Evolutionary conservation across 1,284 basidiomycete genomes (phyloP).

Genomic region (Pseudozyma pruni): DNA sequence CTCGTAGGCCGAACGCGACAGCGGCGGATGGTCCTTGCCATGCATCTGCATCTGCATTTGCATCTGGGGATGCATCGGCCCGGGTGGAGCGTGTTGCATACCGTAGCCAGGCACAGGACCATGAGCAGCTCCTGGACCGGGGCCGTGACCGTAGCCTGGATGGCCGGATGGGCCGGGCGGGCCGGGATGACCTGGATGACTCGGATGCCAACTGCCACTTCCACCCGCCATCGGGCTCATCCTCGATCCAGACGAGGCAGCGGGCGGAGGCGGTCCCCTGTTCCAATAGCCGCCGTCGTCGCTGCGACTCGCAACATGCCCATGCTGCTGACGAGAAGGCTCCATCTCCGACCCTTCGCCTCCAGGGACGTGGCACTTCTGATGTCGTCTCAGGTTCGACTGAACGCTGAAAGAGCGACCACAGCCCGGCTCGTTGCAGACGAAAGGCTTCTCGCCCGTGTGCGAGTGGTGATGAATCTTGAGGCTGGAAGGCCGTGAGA

Average conservation of each 20-base stretch:
- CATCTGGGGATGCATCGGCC: constrained; percentile 24
- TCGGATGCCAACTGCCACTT: constrained; percentile 28
- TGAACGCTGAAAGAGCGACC: constrained; percentile 66
- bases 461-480: constrained; percentile 66
- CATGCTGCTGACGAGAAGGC: constrained; percentile 27
- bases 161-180: no score
- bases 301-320: constrained; percentile 14
- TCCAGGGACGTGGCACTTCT: constrained; percentile 56
- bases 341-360: constrained; percentile 36
- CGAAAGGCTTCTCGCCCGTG: constrained; percentile 66
- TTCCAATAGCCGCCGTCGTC: constrained; percentile 36
- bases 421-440: constrained; percentile 61
- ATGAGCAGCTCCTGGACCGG: constrained; percentile 9
- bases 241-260: constrained; percentile 25
- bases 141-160: constrained; percentile 21
- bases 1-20: constrained; percentile 50
- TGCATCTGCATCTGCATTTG: constrained; percentile 34
- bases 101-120: constrained; percentile 16
- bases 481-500: constrained; percentile 62
- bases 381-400: constrained; percentile 64
- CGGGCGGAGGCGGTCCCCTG: constrained; percentile 30
- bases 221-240: constrained; percentile 35
- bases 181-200: constrained; percentile 10
- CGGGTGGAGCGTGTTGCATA: constrained; percentile 10
- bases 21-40: constrained; percentile 41